Conservation (phyloP, 345 rosid species). For the Eucalyptus cloeziana region DNA sequence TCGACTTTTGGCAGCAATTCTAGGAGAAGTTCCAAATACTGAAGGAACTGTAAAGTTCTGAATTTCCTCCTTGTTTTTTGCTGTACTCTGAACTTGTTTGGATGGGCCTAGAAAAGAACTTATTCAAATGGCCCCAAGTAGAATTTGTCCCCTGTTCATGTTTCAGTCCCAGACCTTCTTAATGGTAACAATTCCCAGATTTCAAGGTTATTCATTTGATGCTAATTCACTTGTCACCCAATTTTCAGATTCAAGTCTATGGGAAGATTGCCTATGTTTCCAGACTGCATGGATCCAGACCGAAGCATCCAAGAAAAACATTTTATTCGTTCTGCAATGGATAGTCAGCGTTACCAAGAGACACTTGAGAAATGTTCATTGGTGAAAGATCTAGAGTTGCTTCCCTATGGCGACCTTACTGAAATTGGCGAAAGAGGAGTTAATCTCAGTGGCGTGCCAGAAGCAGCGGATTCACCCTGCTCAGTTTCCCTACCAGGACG, state of each 20-base stretch:
- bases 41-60: conserved; percentile 54
- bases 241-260: conserved; percentile 45
- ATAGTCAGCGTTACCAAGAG: conserved; percentile 52
- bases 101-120: not conserved
- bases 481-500: conserved; percentile 85
- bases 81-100: not conserved
- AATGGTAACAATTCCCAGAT: not conserved
- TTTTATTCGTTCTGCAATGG: conserved; percentile 69
- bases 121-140: not conserved
- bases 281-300: conserved; percentile 97
- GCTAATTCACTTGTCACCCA: not conserved
- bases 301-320: conserved; percentile 69
- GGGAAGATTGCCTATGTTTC: conserved; percentile 90
- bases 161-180: not conserved
- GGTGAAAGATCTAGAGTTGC: conserved; percentile 81
- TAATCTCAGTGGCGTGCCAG: conserved; percentile 95
- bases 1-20: conserved; percentile 87
- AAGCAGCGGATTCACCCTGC: conserved; percentile 96
- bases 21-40: conserved; percentile 68
- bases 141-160: not conserved
- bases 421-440: conserved; percentile 98
- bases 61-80: not conserved
- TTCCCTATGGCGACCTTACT: conserved; percentile 87
- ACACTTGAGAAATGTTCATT: conserved; percentile 70
- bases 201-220: not conserved